A percentile compares a stretch with the other conserved stretches of the same genome.
These are phyloP conservation scores for Xylaria sp. DNA, from an alignment of 2,329 filamentous ascomycete species.

Conservation along the genomic window DNA sequence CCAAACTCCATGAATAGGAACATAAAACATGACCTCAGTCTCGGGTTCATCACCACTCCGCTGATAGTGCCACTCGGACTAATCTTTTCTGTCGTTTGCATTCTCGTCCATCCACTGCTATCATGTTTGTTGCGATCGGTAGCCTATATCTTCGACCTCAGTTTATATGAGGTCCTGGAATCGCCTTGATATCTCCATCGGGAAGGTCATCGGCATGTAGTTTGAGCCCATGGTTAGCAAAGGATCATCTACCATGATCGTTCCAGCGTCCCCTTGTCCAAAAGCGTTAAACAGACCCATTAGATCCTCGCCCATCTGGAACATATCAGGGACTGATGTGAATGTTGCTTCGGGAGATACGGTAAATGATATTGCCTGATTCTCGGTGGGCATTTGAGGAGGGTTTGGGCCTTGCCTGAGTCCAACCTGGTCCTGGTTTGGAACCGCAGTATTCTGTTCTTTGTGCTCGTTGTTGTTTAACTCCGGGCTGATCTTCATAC, in stretches of 20 bases:
- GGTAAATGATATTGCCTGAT: not conserved
- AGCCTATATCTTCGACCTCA: not conserved
- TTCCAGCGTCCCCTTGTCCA: not conserved
- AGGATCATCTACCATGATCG: not conserved
- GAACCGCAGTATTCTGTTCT: not conserved
- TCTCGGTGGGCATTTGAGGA: not conserved
- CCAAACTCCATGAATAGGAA: not conserved
- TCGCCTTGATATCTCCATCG: not conserved
- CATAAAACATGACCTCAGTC: not conserved
- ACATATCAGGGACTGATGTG: not conserved
- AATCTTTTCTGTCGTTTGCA: not conserved
- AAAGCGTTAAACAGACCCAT: slow-evolving; percentile 1
- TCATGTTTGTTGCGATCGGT: not conserved
- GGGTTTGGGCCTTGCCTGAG: not conserved
- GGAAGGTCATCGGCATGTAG: not conserved
- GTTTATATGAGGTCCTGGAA: slow-evolving; percentile 1
- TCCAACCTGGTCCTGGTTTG: not conserved
- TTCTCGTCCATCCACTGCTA: not conserved
- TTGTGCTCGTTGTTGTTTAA: not conserved
- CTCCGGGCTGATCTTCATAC: not conserved
- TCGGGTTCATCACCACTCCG: not conserved
- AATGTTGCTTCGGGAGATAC: not conserved
- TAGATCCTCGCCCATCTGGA: slow-evolving; percentile 2
- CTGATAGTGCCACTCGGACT: not conserved
- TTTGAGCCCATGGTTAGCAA: not conserved